phyloP scores from a whole-genome alignment of 257 asterid species.

The Solanum habrochaites region DNA sequence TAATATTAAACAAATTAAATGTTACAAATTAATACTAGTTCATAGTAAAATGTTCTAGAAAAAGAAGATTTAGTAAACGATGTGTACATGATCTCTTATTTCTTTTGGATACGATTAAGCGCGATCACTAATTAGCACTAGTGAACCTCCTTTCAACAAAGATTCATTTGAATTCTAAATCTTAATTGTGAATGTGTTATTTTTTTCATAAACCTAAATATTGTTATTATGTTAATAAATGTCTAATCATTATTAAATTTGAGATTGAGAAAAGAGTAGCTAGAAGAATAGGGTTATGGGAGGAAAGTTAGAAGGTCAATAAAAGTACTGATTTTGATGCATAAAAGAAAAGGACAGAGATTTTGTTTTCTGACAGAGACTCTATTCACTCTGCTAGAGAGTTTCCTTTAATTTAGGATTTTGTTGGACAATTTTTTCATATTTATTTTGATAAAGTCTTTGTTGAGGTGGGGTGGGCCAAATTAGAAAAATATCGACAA shows the following conservation, averaged over 20 bases:
- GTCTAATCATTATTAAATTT: neutral
- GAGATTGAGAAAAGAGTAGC: neutral
- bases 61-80: neutral
- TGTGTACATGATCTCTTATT: neutral
- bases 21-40: neutral
- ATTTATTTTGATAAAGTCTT: neutral
- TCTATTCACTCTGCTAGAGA: neutral
- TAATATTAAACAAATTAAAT: neutral
- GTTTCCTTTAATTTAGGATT: constrained; percentile 13
- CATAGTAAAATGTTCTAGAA: too few species aligned
- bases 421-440: neutral
- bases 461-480: neutral
- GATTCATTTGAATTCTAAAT: neutral
- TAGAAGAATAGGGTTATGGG: neutral
- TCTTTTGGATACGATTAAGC: neutral
- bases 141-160: too few species aligned
- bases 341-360: constrained; percentile 6
- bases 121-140: neutral
- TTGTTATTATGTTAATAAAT: neutral
- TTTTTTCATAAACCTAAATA: neutral
- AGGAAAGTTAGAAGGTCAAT: neutral
- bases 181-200: neutral
- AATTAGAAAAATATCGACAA: too few species aligned
- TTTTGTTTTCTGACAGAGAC: constrained; percentile 8
- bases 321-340: constrained; percentile 2